Conservation (phyloP, 495 filamentous ascomycete species). For the Penicillium riverlandense region DNA sequence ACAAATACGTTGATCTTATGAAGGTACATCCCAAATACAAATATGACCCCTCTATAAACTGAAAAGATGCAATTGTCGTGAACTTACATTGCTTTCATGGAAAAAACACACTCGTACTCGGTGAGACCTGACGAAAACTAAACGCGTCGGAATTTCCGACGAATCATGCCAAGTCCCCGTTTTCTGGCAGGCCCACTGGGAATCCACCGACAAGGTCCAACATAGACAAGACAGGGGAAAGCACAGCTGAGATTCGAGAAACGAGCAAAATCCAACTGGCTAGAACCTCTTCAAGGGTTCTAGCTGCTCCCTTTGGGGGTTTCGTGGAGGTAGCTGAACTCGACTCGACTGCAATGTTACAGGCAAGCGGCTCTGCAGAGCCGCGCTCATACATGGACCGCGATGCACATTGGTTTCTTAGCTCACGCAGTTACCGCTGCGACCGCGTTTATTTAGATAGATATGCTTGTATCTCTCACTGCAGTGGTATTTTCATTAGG, state of each 20-base stretch:
- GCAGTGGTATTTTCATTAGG: too few species aligned
- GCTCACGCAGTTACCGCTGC: too few species aligned
- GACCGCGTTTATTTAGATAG: too few species aligned
- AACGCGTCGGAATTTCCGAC: neutral
- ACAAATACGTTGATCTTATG: too few species aligned
- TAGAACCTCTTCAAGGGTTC: too few species aligned
- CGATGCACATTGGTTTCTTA: too few species aligned
- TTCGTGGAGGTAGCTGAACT: slow-evolving; percentile 11
- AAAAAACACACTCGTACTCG: slow-evolving; percentile 10
- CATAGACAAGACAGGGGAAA: too few species aligned
- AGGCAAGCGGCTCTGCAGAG: too few species aligned
- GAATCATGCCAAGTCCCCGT: slow-evolving; percentile 9
- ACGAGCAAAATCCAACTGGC: neutral
- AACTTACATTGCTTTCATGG: neutral
- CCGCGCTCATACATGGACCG: too few species aligned
- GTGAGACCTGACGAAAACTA: slow-evolving; percentile 5
- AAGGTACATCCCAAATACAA: too few species aligned
- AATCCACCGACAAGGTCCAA: slow-evolving; percentile 1
- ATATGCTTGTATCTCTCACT: too few species aligned
- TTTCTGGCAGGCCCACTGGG: slow-evolving; percentile 8
- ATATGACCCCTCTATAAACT: too few species aligned
- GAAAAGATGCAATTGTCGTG: neutral
- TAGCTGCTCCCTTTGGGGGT: neutral
- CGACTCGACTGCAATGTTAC: neutral
- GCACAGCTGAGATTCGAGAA: slow-evolving; percentile 16